Evolutionary conservation across 2,329 filamentous ascomycete genomes (phyloP).

Genomic region (Teratosphaeria nubilosa): DNA sequence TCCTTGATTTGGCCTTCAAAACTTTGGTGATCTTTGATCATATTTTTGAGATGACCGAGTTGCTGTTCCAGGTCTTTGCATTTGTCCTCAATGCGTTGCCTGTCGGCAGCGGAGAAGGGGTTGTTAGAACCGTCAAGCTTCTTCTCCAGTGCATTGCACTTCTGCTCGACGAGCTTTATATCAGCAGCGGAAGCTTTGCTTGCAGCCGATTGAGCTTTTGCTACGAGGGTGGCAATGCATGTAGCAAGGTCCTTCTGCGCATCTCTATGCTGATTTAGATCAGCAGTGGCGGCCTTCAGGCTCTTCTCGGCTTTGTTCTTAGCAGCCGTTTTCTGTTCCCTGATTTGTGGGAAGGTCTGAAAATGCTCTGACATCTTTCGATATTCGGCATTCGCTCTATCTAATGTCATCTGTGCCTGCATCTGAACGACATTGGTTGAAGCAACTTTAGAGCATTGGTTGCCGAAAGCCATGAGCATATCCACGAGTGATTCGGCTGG

Average conservation of each 20-base stretch:
- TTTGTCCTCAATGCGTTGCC: neutral
- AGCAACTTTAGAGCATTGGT: neutral
- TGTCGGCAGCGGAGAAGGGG: neutral
- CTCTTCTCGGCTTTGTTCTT: neutral
- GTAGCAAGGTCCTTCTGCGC: neutral
- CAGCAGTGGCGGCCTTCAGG: neutral
- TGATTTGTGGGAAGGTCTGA: constrained; percentile 2
- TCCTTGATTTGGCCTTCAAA: neutral
- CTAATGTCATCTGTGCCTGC: neutral
- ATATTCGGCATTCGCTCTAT: neutral
- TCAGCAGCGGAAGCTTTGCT: neutral
- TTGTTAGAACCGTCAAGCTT: neutral
- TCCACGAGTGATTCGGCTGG: neutral
- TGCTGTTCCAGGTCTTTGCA: neutral
- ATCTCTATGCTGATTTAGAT: neutral
- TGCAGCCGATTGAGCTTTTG: neutral
- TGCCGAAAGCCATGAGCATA: constrained; percentile 3
- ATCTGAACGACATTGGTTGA: neutral
- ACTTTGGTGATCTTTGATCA: neutral
- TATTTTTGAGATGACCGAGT: neutral
- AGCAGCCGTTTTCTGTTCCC: constrained; percentile 4
- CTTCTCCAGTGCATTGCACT: neutral
- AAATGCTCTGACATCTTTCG: constrained; percentile 1
- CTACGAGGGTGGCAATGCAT: neutral
- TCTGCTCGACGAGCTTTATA: neutral